These are phyloP conservation scores for Mortierella sp. DNA, from an alignment of 371 early-diverging fungal genomes.

Conservation along the genomic window DNA sequence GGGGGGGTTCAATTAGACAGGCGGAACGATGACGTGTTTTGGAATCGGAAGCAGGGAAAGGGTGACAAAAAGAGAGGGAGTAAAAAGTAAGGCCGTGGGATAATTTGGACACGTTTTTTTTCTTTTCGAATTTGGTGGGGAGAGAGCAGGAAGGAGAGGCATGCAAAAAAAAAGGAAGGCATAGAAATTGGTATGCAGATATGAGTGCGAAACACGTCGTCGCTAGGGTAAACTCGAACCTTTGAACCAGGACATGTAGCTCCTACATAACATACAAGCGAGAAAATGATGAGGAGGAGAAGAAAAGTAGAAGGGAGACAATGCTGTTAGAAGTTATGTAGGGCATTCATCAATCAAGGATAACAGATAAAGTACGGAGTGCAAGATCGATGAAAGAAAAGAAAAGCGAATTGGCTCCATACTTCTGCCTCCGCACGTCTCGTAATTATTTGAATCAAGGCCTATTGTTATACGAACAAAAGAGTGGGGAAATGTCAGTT, in stretches of 20 bases:
- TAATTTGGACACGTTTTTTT: background rate
- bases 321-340: background rate
- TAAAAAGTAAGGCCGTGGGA: background rate
- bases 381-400: too few species aligned
- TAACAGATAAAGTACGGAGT: too few species aligned
- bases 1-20: background rate
- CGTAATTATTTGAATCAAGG: background rate
- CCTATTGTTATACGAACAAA: background rate
- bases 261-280: background rate
- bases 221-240: conserved; percentile 2
- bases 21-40: background rate
- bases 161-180: background rate
- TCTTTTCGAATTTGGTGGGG: background rate
- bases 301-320: background rate
- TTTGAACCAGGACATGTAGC: background rate
- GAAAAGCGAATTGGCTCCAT: background rate
- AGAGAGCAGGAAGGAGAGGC: background rate
- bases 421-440: background rate
- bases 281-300: background rate
- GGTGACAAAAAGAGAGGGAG: background rate
- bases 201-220: background rate
- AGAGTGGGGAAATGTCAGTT: background rate
- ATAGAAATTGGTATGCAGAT: background rate
- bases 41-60: too few species aligned
- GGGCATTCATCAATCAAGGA: too few species aligned